phyloP scores from a whole-genome alignment of 2,329 filamentous ascomycete species.

The Trematosphaeria pertusa region DNA sequence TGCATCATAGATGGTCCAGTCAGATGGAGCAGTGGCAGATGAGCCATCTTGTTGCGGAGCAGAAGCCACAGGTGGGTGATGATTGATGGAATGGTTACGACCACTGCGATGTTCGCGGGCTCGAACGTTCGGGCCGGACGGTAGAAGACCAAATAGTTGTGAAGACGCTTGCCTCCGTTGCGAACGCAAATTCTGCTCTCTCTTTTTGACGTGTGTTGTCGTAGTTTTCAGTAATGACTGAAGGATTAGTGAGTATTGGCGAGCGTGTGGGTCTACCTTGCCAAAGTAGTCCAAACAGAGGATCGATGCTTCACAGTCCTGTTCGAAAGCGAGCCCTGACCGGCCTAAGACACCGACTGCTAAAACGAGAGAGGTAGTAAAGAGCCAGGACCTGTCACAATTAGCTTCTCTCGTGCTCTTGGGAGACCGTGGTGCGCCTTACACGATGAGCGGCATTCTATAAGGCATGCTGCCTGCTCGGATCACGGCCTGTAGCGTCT shows the following conservation, averaged over 20 bases:
- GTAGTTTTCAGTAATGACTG: constrained; percentile 35
- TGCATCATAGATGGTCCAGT: constrained; percentile 42
- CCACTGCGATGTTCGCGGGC: background rate
- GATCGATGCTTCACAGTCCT: constrained; percentile 31
- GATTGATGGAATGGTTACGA: too few species aligned
- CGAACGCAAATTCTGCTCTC: constrained; percentile 28
- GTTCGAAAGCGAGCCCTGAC: constrained; percentile 27
- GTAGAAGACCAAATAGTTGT: constrained; percentile 35
- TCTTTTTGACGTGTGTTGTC: constrained; percentile 30
- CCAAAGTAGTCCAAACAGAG: constrained; percentile 37
- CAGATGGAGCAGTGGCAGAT: constrained; percentile 19
- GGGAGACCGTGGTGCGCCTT: constrained; percentile 1
- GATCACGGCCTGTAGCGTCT: constrained; percentile 31
- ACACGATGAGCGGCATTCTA: constrained; percentile 43
- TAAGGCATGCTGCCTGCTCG: constrained; percentile 27
- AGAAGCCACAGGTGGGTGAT: constrained; percentile 3
- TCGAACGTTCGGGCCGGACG: constrained; percentile 13
- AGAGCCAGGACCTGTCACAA: constrained; percentile 35
- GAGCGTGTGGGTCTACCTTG: constrained; percentile 35
- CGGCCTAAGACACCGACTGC: constrained; percentile 35
- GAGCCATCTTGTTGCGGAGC: constrained; percentile 10
- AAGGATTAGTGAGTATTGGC: constrained; percentile 36
- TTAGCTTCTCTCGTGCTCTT: constrained; percentile 1
- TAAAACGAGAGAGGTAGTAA: constrained; percentile 38
- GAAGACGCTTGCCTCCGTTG: constrained; percentile 39